Evolutionary conservation across 495 filamentous ascomycete species (phyloP), one percentile per base, ranked within the genome.

Genomic region (Podospora anserina): DNA sequence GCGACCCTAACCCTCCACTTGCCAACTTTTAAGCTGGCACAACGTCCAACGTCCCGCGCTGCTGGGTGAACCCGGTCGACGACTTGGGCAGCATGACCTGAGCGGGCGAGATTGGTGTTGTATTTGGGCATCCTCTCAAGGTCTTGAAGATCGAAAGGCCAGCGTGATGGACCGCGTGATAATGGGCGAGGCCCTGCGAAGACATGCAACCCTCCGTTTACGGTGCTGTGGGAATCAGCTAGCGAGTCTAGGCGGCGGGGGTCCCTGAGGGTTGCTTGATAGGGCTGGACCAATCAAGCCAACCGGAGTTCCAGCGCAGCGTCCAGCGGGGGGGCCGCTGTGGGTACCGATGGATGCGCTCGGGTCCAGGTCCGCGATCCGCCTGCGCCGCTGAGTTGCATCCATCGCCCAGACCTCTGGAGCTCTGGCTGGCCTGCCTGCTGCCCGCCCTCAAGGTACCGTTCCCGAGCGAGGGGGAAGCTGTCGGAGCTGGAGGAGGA

Each of bases 241-340:
- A 58, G 55, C 23, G 55, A 20, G 55, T 26, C 55, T 58, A 4
- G 55, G 55, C 55, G 55, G 55, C 23, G 55, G 54, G 54, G 54
- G 2, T 56, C 1, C 54, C 4, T 20, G 30, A 32, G 30, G 3
- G 30, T 0, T 49, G 39, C 55, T 19, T 58, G 55, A 58, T 58
- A 58, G 55, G 55, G 55, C 55, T 58, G 55, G 55, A 18, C 55
- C 55, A 58, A 58, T 58, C 55, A 19, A 58, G 55, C 55, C 55
- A 4, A 49, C 9, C 39, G 39, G 39, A 18, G 39, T 49, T 49
- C 39, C 39, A 49, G 15, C 39, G 39, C 23, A 18, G 5, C 9
- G 15, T 49, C 39, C 39, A 11, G 39, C 9, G 39, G 39, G 34
- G 15, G 39, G 1, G 39, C 39, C 39, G 39, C 13, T 49, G 39